These are phyloP conservation scores for Magnaporthiopsis incrustans DNA, from an alignment of 2,329 filamentous ascomycete genomes.

Conservation along the genomic window DNA sequence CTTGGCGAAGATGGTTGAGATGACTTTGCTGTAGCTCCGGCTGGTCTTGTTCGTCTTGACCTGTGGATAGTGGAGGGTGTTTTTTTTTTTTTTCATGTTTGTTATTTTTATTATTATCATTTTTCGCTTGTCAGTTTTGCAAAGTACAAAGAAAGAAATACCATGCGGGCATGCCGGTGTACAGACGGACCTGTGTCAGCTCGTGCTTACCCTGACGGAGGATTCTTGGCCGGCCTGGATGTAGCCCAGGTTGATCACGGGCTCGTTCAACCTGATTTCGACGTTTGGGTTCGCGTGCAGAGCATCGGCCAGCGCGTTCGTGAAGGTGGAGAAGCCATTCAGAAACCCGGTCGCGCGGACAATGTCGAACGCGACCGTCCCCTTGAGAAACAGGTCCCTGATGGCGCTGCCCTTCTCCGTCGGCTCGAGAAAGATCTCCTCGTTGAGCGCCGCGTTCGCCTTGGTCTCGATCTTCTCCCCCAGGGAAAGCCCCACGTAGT, in stretches of 20 bases:
- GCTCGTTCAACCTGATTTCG: slow-evolving; percentile 40
- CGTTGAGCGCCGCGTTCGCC: not conserved
- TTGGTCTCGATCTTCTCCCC: not conserved
- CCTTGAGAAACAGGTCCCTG: not conserved
- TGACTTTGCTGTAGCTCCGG: slow-evolving; percentile 44
- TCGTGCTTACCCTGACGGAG: not conserved
- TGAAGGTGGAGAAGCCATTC: slow-evolving; percentile 56
- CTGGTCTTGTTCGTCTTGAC: slow-evolving; percentile 10
- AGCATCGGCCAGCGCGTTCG: slow-evolving; percentile 41
- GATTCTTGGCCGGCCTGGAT: not conserved
- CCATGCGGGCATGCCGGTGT: too few species aligned
- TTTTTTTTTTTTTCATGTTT: not conserved
- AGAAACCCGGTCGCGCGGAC: slow-evolving; percentile 34
- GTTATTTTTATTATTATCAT: too few species aligned
- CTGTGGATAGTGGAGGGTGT: not conserved
- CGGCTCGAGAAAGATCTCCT: not conserved
- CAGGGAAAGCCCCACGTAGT: too few species aligned
- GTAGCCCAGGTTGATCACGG: slow-evolving; percentile 28
- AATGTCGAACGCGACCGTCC: not conserved
- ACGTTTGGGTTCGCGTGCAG: slow-evolving; percentile 51
- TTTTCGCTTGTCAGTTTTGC: not conserved
- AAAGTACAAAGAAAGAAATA: not conserved
- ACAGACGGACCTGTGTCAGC: too few species aligned
- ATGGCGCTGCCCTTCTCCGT: not conserved
- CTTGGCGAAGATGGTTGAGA: slow-evolving; percentile 54